These are phyloP conservation scores for Erythrobasidium yunnanense DNA, from an alignment of 768 basidiomycete genomes.

Conservation along the genomic window DNA sequence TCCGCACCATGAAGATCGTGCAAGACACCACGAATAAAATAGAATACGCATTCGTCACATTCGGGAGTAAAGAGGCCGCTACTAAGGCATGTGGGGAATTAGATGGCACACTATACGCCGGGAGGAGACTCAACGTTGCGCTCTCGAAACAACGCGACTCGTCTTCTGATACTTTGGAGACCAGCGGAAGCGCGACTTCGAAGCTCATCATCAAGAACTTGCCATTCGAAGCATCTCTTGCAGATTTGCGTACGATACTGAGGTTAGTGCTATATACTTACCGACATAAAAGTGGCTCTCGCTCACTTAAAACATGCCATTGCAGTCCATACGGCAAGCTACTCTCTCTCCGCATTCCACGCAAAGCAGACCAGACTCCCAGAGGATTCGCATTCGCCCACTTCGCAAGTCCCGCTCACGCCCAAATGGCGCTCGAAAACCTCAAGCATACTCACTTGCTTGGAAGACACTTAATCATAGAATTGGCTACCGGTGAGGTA, in stretches of 20 bases:
- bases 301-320: too few species aligned
- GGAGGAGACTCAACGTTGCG: conserved; percentile 68
- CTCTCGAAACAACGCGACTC: conserved; percentile 66
- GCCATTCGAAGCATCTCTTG: conserved; percentile 89
- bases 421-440: conserved; percentile 73
- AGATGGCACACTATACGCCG: conserved; percentile 73
- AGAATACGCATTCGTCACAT: conserved; percentile 87
- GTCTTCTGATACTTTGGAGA: conserved; percentile 49
- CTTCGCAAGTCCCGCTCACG: conserved; percentile 78
- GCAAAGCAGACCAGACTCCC: conserved; percentile 74
- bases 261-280: too few species aligned
- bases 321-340: conserved; percentile 77
- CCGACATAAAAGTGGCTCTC: background rate
- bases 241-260: conserved; percentile 80
- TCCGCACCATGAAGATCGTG: conserved; percentile 41
- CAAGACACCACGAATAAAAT: conserved; percentile 50
- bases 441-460: conserved; percentile 90
- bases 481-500: too few species aligned
- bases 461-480: conserved; percentile 82
- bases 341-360: conserved; percentile 86
- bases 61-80: conserved; percentile 63
- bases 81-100: conserved; percentile 62
- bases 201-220: conserved; percentile 98
- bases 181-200: conserved; percentile 57
- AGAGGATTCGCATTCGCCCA: conserved; percentile 96